Evolutionary conservation across 805 yeast species (phyloP), one percentile per base, ranked within the genome.

Genomic region (Kodamaea hsintzibuensis): DNA sequence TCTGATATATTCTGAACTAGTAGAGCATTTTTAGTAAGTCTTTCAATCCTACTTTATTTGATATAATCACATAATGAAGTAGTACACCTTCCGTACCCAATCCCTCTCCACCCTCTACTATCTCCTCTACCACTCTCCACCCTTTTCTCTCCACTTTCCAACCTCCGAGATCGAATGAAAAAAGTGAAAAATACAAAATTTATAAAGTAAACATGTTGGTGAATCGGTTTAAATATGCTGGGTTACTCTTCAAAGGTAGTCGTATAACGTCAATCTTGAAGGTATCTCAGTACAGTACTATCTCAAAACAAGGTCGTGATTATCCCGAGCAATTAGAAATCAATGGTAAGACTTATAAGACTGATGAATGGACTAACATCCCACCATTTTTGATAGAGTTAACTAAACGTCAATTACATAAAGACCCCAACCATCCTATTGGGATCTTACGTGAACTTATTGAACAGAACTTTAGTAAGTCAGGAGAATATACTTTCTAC

Each of bases 321-420:
- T 62, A 59, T 49, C 79, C 77, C 9, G 64, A 63, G 6, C 57
- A 65, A 52, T 42, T 74, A 52, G 57, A 64, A 49, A 69, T 89
- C 1, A 74, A 78, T 48, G 87, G 85, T 0, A 74, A 78, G 52
- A 60, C 69, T 0, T 87, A 84, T 63, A 67, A 73, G 17, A 78
- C 85, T 0, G 96, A 91, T 66, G 86, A 82, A 39, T 84, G 90
- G 88, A 91, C 98, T 1, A 95, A 95, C 64, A 86, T 89, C 0
- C 89, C 97, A 0, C 85, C 85, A 1, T 78, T 87, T 38, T 91
- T 95, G 42, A 62, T 86, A 9, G 79, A 78, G 3, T 73, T 90
- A 30, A 84, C 91, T 0, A 87, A 84, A 19, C 79, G 96, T 57
- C 81, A 88, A 49, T 73, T 93, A 22, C 97, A 93, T 67, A 77